Percentiles rank a stretch among this genome's conserved stretches.
phyloP scores from a whole-genome alignment of 257 asterid species.

The Agastache rugosa region DNA sequence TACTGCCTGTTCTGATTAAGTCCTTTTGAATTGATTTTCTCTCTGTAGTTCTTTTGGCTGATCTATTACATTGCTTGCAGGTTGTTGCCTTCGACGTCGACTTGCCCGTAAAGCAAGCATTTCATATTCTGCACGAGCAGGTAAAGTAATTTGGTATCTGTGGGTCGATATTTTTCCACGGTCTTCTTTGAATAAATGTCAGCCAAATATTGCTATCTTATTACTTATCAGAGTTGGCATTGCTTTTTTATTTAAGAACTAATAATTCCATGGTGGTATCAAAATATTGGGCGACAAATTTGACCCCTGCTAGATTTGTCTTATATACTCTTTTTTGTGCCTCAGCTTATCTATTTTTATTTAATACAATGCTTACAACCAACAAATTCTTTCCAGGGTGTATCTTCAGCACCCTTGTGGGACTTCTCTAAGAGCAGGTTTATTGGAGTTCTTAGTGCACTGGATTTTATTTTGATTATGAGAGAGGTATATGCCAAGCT shows the following conservation, averaged over 20 bases:
- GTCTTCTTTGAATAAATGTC: conserved; percentile 18
- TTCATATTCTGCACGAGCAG: conserved; percentile 97
- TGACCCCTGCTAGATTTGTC: conserved; percentile 15
- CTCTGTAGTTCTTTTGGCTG: conserved; percentile 20
- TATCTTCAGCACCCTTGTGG: conserved; percentile 87
- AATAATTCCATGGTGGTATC: conserved; percentile 10
- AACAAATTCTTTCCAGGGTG: conserved; percentile 64
- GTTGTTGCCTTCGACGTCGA: conserved; percentile 89
- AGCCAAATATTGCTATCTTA: conserved; percentile 3
- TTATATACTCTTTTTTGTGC: conserved; percentile 19
- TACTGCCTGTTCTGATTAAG: conserved; percentile 10
- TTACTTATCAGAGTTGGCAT: conserved; percentile 7
- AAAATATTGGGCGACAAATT: not conserved
- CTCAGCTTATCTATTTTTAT: conserved; percentile 23
- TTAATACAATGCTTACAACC: conserved; percentile 15
- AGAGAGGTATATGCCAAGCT: conserved; percentile 65
- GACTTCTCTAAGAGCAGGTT: conserved; percentile 76
- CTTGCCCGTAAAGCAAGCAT: conserved; percentile 91
- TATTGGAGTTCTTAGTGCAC: conserved; percentile 86
- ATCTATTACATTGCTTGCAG: conserved; percentile 45
- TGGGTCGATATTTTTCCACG: conserved; percentile 5
- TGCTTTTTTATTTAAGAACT: conserved; percentile 17
- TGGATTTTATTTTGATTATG: conserved; percentile 90
- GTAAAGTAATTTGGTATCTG: conserved; percentile 48
- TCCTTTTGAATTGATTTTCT: conserved; percentile 1